Base-by-base conservation (phyloP, 2,329 filamentous ascomycete genomes). In the Aspergillus thermomutatus region DNA sequence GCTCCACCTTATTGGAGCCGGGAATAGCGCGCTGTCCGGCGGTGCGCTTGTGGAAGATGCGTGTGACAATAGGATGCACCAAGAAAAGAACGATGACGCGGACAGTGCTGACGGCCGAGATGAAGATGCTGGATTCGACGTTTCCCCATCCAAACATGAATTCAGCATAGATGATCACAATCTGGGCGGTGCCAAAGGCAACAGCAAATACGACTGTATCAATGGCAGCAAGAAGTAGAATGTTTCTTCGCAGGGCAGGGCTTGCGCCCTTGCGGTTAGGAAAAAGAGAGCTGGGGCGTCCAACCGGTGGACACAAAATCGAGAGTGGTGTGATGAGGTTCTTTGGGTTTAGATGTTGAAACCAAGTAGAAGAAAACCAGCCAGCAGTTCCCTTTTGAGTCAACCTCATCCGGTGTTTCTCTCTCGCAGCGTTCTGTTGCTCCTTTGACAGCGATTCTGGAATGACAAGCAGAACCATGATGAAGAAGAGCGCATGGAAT, bases 141-240 rank as follows among this genome's bases (percentile, higher is more conserved):
- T 87, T 92, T 49, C 85, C 83, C 94, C 94, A 97, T 53, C 83
- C 80, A 69, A 96, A 97, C 64, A 86, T 83, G 66, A 84, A 88
- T 63, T 90, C 87, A 25, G 86, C 86, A 75, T 97, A 99, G 54
- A 96, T 83, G 54, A 97, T 82, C 21, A 94, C 81, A 37, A 97
- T 87, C n/a, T 87, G 85, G 59, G 91, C 86, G 0, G 87, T 84
- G 49, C 92, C 91, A 82, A 97, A 90, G 7, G 88, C 87, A 0
- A 92, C 83, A 23, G 91, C 89, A 59, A 97, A 88, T 63, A 95
- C 83, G 61, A 91, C 85, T 26, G 88, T 90, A 69, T 97, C 94
- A 54, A 92, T 87, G 5, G 86, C 79, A 2, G 92, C 89, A 8
- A 99, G 81, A 0, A 93, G 76, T 3, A 96, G 71, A n/a, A 99